Conservation (phyloP, 208 protist species). For the Trichomonas gallinae region DNA sequence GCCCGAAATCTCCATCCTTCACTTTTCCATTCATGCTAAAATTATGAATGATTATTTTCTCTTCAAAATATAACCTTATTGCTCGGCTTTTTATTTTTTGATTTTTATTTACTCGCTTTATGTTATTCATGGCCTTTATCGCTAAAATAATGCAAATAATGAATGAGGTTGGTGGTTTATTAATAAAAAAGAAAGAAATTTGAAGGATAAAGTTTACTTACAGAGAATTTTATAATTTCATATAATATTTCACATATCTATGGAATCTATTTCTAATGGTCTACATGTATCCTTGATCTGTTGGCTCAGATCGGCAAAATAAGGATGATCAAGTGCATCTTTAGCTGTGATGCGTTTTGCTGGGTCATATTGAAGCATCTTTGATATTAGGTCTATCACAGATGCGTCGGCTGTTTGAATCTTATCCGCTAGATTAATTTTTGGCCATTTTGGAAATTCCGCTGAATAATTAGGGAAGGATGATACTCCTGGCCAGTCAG, state of each 20-base stretch:
- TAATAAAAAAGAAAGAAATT: no score
- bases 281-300: background rate
- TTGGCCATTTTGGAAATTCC: background rate
- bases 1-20: background rate
- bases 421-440: background rate
- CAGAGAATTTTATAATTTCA: no score
- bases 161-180: no score
- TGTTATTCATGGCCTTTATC: no score
- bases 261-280: background rate
- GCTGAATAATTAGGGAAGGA: background rate
- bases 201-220: no score
- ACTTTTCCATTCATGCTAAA: background rate
- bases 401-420: background rate
- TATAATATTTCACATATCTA: background rate
- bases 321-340: background rate
- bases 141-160: no score
- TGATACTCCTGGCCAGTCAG: background rate
- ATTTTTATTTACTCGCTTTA: no score
- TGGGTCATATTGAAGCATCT: background rate
- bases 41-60: no score
- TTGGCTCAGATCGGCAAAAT: background rate
- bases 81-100: no score
- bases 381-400: background rate
- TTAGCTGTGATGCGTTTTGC: background rate
- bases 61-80: no score